A percentile compares a stretch with the other conserved stretches of the same genome.
Conservation (phyloP, 495 filamentous ascomycete genomes). For the Niebla homalea region DNA sequence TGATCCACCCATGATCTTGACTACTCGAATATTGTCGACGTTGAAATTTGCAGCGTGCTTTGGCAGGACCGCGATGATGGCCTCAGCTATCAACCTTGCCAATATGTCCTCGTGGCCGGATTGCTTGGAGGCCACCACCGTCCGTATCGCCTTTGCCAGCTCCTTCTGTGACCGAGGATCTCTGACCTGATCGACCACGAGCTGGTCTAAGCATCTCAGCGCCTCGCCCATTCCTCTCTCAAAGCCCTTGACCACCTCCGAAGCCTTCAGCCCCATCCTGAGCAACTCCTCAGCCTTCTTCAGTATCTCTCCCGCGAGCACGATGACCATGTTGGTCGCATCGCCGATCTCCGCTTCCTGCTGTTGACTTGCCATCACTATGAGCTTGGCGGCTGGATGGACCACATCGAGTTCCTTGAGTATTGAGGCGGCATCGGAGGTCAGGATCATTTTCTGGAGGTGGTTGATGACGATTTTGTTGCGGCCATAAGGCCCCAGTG, state of each 20-base stretch:
- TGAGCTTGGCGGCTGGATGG: constrained; percentile 90
- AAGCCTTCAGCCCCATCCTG: constrained; percentile 89
- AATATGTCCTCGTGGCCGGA: constrained; percentile 81
- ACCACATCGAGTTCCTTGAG: constrained; percentile 95
- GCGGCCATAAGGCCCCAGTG: constrained; percentile 89
- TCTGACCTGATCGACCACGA: constrained; percentile 81
- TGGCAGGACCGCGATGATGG: constrained; percentile 83
- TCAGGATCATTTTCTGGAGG: constrained; percentile 98
- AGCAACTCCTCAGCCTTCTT: constrained; percentile 96
- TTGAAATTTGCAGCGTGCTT: constrained; percentile 99
- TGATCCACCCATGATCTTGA: constrained; percentile 98
- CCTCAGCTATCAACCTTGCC: constrained; percentile 77
- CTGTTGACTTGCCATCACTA: constrained; percentile 99
- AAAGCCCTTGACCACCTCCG: constrained; percentile 89
- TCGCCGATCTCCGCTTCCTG: constrained; percentile 99
- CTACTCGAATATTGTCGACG: constrained; percentile 96
- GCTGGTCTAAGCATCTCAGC: constrained; percentile 67
- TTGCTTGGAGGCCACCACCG: constrained; percentile 94
- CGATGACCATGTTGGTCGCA: constrained; percentile 93
- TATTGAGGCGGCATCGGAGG: constrained; percentile 95
- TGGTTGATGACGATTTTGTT: constrained; percentile 99
- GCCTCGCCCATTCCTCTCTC: constrained; percentile 87
- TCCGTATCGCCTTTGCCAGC: constrained; percentile 88
- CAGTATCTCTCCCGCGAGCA: constrained; percentile 88
- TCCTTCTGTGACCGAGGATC: constrained; percentile 67